phyloP scores from a whole-genome alignment of 768 basidiomycete species.

The Lanmaoa pseudosensibilis region DNA sequence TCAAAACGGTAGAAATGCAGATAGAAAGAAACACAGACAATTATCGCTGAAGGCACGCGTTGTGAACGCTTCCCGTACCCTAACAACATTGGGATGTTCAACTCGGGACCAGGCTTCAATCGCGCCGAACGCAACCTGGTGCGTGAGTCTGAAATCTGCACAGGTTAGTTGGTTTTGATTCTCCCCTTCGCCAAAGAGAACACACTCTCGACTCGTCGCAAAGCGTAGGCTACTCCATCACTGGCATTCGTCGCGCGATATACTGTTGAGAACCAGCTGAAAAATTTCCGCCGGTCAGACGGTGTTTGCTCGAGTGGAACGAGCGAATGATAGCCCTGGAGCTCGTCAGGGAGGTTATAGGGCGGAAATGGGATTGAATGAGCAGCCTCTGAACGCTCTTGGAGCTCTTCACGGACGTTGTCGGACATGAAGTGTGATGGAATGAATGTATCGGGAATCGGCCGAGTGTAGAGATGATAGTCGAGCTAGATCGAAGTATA shows the following conservation, averaged over 20 bases:
- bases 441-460: conserved; percentile 56
- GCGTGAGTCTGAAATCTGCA: conserved; percentile 78
- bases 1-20: conserved; percentile 9
- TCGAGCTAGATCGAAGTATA: conserved; percentile 57
- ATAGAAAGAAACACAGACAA: conserved; percentile 51
- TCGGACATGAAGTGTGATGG: conserved; percentile 86
- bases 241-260: conserved; percentile 77
- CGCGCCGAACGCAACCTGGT: conserved; percentile 75
- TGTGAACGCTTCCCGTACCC: conserved; percentile 90
- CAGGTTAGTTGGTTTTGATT: conserved; percentile 1
- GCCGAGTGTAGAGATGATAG: conserved; percentile 87
- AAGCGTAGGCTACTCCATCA: conserved; percentile 75
- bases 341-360: conserved; percentile 73
- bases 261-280: conserved; percentile 80
- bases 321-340: conserved; percentile 89
- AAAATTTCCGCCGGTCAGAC: conserved; percentile 66
- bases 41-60: conserved; percentile 89
- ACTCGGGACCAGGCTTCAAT: conserved; percentile 87
- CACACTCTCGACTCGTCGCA: conserved; percentile 86
- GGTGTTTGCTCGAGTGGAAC: conserved; percentile 67
- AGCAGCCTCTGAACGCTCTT: conserved; percentile 46
- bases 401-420: conserved; percentile 60
- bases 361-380: conserved; percentile 41
- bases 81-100: conserved; percentile 81
- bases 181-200: not conserved